Conservation (phyloP, 1,284 basidiomycete species). For the Cutaneotrichosporon mucoides region DNA sequence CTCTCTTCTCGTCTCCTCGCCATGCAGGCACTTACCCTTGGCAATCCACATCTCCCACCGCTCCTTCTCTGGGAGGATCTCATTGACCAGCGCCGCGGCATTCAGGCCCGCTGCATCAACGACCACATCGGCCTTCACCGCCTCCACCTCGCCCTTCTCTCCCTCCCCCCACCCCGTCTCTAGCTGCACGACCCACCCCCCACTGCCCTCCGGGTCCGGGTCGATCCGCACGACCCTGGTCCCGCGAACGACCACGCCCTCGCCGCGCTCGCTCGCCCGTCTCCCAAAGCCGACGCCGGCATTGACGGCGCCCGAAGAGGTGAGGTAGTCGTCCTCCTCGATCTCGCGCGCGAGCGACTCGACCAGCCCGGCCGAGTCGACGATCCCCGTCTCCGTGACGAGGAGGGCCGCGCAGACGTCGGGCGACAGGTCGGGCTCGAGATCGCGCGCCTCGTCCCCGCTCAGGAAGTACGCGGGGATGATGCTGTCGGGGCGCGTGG, state of each 20-base stretch:
- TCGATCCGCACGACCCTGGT: constrained; percentile 88
- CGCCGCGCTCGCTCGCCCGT: constrained; percentile 25
- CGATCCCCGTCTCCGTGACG: constrained; percentile 84
- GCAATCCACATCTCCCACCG: constrained; percentile 69
- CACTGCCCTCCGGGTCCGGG: constrained; percentile 37
- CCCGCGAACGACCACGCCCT: constrained; percentile 71
- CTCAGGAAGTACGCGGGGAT: constrained; percentile 67
- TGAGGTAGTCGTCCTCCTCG: constrained; percentile 37
- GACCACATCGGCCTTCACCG: constrained; percentile 75
- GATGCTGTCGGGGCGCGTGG: constrained; percentile 35
- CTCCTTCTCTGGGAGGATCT: constrained; percentile 57
- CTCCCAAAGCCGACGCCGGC: constrained; percentile 12
- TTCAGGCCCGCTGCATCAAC: constrained; percentile 87
- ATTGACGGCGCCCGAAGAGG: background rate
- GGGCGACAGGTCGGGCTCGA: constrained; percentile 76
- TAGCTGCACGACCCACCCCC: constrained; percentile 58
- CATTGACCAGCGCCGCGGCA: constrained; percentile 65
- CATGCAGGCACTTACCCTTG: constrained; percentile 50
- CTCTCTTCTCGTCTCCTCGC: too few species aligned
- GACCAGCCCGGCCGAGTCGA: constrained; percentile 81
- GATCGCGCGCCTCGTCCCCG: constrained; percentile 64
- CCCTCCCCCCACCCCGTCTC: constrained; percentile 61
- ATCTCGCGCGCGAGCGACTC: constrained; percentile 75
- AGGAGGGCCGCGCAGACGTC: constrained; percentile 70
- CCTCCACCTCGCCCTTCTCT: constrained; percentile 53